Evolutionary conservation across 306 rosid species (phyloP).

Genomic region (Dalbergia oliveri): DNA sequence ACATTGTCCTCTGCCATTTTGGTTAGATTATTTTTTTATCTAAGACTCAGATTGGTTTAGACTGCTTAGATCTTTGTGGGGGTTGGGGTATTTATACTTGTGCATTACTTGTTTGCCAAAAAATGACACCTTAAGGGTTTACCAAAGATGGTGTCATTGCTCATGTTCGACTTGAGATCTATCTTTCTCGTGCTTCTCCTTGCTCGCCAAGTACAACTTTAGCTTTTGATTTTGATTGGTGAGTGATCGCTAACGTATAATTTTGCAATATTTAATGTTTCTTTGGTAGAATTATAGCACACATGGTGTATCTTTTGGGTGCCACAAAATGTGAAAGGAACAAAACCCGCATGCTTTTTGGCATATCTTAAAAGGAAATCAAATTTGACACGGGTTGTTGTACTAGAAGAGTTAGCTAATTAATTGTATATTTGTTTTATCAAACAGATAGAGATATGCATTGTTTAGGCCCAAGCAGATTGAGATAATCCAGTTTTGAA

Average conservation of each 20-base stretch:
- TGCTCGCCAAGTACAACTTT: conserved; percentile 29
- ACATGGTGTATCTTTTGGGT: not conserved
- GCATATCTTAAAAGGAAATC: conserved; percentile 13
- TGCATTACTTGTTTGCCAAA: conserved; percentile 39
- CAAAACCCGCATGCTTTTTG: not conserved
- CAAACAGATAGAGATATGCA: no score
- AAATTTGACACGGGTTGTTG: conserved; percentile 44
- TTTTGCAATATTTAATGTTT: conserved; percentile 11
- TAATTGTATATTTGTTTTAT: not conserved
- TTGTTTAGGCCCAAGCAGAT: not conserved
- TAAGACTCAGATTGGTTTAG: not conserved
- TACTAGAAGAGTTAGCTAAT: not conserved
- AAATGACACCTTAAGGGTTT: not conserved
- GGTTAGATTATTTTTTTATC: not conserved
- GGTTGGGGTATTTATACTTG: conserved; percentile 50
- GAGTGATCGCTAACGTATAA: not conserved
- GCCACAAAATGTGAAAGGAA: conserved; percentile 49
- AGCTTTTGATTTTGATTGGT: not conserved
- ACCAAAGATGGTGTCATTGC: conserved; percentile 35
- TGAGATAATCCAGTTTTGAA: not conserved
- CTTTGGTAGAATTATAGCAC: not conserved
- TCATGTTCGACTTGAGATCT: conserved; percentile 41
- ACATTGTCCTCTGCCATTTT: conserved; percentile 56
- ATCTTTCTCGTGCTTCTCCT: conserved; percentile 3
- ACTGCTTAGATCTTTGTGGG: not conserved